Conservation (phyloP, 345 rosid species). For the Heritiera fomes region DNA sequence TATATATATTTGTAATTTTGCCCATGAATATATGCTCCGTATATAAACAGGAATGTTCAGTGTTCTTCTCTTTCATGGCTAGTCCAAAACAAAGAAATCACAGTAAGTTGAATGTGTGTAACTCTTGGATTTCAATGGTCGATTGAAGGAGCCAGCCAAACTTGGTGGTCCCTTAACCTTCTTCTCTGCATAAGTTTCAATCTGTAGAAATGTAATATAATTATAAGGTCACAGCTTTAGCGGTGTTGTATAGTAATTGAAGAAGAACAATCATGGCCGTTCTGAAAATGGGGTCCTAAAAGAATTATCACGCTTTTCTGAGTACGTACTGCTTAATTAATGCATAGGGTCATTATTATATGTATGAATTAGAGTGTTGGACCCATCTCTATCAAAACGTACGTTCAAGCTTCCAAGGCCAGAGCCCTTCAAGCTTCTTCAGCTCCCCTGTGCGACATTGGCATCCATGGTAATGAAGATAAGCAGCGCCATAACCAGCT, state of each 20-base stretch:
- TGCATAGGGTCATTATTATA: neutral
- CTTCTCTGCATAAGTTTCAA: neutral
- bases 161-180: neutral
- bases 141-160: neutral
- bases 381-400: constrained; percentile 11
- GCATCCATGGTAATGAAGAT: constrained; percentile 10
- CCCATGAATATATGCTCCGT: neutral
- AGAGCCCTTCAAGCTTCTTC: neutral
- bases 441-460: neutral
- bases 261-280: neutral
- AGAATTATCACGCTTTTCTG: neutral
- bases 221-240: neutral
- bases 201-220: neutral
- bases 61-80: neutral
- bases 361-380: neutral
- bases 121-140: neutral
- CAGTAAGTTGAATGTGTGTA: neutral
- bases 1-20: neutral
- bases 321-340: neutral
- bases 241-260: neutral
- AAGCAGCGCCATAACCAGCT: constrained; percentile 13
- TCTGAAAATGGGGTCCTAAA: neutral
- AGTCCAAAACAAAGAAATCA: neutral
- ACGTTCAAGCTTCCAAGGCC: constrained; percentile 13
- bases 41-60: neutral